phyloP scores from a whole-genome alignment of 176 grass and related monocot species.

The Phoenix roebelenii region DNA sequence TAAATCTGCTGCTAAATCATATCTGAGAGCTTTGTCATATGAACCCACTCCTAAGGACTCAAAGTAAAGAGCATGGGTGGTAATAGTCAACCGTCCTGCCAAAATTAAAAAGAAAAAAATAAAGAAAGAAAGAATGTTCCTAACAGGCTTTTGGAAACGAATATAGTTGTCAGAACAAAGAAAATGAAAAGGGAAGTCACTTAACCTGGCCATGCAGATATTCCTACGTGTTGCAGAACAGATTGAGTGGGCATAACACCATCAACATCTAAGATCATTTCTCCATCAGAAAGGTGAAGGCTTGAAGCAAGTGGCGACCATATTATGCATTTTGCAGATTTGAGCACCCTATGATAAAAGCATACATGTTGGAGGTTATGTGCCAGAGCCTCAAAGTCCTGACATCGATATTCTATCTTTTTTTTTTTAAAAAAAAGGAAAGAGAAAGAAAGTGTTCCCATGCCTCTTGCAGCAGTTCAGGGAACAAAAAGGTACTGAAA shows the following conservation, averaged over 20 bases:
- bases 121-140: slow-evolving; percentile 13
- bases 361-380: too few species aligned
- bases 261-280: slow-evolving; percentile 71
- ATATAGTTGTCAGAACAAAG: slow-evolving; percentile 3
- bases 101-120: background rate
- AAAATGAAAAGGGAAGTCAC: slow-evolving; percentile 56
- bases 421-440: too few species aligned
- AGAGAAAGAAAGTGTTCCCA: too few species aligned
- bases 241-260: slow-evolving; percentile 56
- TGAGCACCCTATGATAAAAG: slow-evolving; percentile 37
- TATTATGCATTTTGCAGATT: slow-evolving; percentile 32
- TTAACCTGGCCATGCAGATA: slow-evolving; percentile 91
- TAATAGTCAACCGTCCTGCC: slow-evolving; percentile 85
- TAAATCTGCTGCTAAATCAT: slow-evolving; percentile 71
- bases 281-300: slow-evolving; percentile 42
- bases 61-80: slow-evolving; percentile 83
- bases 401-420: too few species aligned
- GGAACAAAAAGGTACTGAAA: too few species aligned
- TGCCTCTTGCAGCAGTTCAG: too few species aligned
- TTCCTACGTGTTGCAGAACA: slow-evolving; percentile 71
- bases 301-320: slow-evolving; percentile 28
- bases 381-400: too few species aligned
- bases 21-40: slow-evolving; percentile 40
- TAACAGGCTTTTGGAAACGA: slow-evolving; percentile 21
- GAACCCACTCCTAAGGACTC: slow-evolving; percentile 67